Evolutionary conservation across 208 protist species (phyloP), one percentile per base, ranked within the genome.

Genomic region (Sergeia podlipaevii): DNA sequence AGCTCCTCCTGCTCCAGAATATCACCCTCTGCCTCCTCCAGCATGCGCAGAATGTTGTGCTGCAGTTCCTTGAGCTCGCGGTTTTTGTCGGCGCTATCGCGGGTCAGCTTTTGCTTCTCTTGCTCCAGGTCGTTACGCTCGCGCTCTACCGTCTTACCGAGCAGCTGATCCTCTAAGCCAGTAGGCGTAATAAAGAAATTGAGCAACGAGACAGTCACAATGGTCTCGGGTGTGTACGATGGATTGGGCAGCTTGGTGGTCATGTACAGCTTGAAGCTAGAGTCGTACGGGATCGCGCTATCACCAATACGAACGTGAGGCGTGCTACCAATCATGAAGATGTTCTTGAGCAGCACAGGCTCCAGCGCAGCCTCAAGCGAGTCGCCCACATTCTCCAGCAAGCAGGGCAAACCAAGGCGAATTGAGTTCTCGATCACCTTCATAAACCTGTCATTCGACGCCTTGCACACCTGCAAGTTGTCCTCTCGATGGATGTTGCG

Each of bases 181-280:
- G 70, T 85, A 26, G 82, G 90, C 23, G 97, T 98, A 59, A 99
- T 97, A 64, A 97, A 98, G 80, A 99, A 99, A 78, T 99, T 99
- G 8, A 99, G 73, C 47, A 99, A 68, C 20, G 93, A 97, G 30
- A 99, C 96, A 47, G 97, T 99, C 17, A 97, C 96, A 36, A 91
- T 88, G 20, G 85, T 86, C 78, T 99, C 97, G 5, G 98, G 98
- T 3, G 91, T 94, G 82, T 98, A 99, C 46, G 85, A 82, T 24
- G 97, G 97, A 68, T 99, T 99, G 1, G 96, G 93, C 38, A 99
- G 76, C 79, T 98, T 98, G 26, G 97, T 98, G 46, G 96, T 98
- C 71, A 99, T 96, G 80, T 98, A 99, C 37, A 99, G 77, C 58
- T 79, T 85, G 79, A 99, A 99, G 60, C 94, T 93, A 21, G 54